These are phyloP conservation scores for Mycena latifolia DNA, from an alignment of 768 basidiomycete genomes.

Conservation along the genomic window DNA sequence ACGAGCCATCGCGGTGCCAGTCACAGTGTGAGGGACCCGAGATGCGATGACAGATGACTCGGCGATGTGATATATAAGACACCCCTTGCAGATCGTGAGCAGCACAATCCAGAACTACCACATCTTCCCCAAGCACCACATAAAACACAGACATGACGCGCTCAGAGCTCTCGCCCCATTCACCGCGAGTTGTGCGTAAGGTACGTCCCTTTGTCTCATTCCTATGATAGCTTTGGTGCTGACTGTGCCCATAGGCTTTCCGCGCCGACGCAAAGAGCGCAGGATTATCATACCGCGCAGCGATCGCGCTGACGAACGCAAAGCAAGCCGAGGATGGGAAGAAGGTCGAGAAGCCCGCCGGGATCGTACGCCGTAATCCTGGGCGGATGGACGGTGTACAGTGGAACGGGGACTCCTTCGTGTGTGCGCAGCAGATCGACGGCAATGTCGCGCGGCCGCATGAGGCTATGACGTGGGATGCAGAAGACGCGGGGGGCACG, in stretches of 20 bases:
- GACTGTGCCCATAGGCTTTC: constrained; percentile 19
- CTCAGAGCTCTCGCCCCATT: constrained; percentile 24
- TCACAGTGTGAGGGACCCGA: not conserved
- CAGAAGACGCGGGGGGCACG: not conserved
- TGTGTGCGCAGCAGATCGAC: constrained; percentile 39
- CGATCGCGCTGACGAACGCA: constrained; percentile 15
- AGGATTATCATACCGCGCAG: constrained; percentile 20
- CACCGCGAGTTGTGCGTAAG: constrained; percentile 29
- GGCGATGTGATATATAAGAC: not conserved
- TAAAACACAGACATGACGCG: constrained; percentile 21
- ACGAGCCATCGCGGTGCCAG: not conserved
- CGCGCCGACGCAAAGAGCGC: constrained; percentile 22
- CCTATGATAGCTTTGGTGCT: not conserved
- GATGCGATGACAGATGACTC: constrained; percentile 11
- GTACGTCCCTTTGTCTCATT: not conserved
- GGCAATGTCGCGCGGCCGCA: constrained; percentile 31
- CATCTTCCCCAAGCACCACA: not conserved
- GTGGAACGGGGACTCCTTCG: constrained; percentile 42
- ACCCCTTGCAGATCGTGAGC: not conserved
- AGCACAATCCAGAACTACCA: not conserved
- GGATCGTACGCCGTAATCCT: constrained; percentile 34
- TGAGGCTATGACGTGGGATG: constrained; percentile 34
- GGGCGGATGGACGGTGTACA: constrained; percentile 41
- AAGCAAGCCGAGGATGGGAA: constrained; percentile 4
- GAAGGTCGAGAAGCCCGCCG: constrained; percentile 21